A percentile compares a stretch with the other conserved stretches of the same genome.
These are phyloP conservation scores for Diplodia seriata DNA, from an alignment of 2,329 filamentous ascomycete genomes.

Conservation along the genomic window DNA sequence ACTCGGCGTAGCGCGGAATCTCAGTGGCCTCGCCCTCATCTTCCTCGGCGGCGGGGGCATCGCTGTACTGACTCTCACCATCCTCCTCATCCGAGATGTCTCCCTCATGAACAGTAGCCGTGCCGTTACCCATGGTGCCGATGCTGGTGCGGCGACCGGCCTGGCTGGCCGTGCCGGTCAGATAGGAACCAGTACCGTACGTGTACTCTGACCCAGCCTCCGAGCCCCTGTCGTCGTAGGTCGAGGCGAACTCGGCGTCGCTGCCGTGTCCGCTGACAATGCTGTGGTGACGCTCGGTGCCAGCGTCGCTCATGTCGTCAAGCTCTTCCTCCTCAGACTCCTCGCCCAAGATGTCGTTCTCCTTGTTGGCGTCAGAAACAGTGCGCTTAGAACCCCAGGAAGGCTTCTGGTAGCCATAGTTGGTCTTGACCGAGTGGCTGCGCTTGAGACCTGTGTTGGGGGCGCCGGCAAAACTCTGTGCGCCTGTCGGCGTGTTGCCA, in stretches of 20 bases:
- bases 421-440: constrained; percentile 51
- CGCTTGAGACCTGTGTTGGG: constrained; percentile 61
- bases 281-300: constrained; percentile 51
- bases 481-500: constrained; percentile 67
- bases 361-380: constrained; percentile 49
- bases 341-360: constrained; percentile 56
- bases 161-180: constrained; percentile 57
- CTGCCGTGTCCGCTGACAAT: constrained; percentile 45
- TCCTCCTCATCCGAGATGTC: constrained; percentile 37
- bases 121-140: constrained; percentile 38
- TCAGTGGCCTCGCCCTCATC: constrained; percentile 35
- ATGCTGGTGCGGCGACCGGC: constrained; percentile 54
- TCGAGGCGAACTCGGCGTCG: constrained; percentile 57
- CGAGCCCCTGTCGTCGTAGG: constrained; percentile 52
- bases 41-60: not conserved
- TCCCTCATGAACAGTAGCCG: constrained; percentile 10
- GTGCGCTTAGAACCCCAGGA: constrained; percentile 42
- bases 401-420: constrained; percentile 45
- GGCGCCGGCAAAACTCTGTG: constrained; percentile 38
- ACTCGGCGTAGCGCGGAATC: constrained; percentile 31
- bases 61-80: constrained; percentile 35
- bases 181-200: constrained; percentile 57
- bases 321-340: constrained; percentile 44
- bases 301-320: constrained; percentile 43
- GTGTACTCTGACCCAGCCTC: constrained; percentile 53